Evolutionary conservation across 2,329 filamentous ascomycete genomes (phyloP).

Genomic region (Ophiostoma ips): DNA sequence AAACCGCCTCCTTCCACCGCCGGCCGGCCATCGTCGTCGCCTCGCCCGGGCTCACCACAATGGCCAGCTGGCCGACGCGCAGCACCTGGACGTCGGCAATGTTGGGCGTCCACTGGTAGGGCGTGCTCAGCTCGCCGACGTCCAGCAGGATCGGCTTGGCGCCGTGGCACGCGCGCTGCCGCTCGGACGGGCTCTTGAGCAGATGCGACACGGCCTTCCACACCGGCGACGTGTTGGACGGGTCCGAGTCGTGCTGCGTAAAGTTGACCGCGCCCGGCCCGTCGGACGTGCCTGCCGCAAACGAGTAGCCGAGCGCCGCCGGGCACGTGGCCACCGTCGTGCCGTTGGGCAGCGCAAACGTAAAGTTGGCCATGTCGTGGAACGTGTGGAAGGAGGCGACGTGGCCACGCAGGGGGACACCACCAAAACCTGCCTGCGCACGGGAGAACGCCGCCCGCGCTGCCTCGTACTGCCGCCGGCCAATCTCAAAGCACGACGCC

Average conservation of each 20-base stretch:
- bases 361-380: conserved; percentile 60
- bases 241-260: conserved; percentile 68
- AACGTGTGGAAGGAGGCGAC: conserved; percentile 73
- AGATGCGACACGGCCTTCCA: conserved; percentile 66
- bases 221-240: conserved; percentile 51
- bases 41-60: conserved; percentile 76
- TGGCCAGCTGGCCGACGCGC: conserved; percentile 69
- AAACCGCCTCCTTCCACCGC: conserved; percentile 65
- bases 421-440: no score
- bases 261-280: conserved; percentile 84
- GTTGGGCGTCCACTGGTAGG: conserved; percentile 83
- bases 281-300: conserved; percentile 80
- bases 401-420: no score
- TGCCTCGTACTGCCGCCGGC: conserved; percentile 51
- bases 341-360: conserved; percentile 59
- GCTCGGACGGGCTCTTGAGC: conserved; percentile 53
- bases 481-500: conserved; percentile 65
- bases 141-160: conserved; percentile 80
- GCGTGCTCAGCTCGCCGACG: conserved; percentile 62
- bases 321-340: conserved; percentile 61
- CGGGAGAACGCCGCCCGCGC: conserved; percentile 27
- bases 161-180: conserved; percentile 62
- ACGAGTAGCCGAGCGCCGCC: conserved; percentile 76
- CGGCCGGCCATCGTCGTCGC: conserved; percentile 86
- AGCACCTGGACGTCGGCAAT: conserved; percentile 80